phyloP scores from a whole-genome alignment of 495 filamentous ascomycete genomes.

The Penicillium dipodomyicola region DNA sequence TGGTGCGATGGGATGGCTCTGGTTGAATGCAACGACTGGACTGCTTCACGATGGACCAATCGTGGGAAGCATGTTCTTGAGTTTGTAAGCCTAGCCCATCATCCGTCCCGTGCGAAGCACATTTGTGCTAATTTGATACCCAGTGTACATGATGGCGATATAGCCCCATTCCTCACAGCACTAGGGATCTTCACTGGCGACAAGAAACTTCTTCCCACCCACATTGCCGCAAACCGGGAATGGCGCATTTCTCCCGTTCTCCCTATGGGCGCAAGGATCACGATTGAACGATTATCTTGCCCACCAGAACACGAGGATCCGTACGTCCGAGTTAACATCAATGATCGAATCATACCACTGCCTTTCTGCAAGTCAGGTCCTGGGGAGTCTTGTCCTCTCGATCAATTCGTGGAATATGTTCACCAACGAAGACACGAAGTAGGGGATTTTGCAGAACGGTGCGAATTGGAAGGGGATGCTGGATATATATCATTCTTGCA shows the following conservation, averaged over 20 bases:
- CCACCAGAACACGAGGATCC: constrained; percentile 17
- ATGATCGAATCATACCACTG: constrained; percentile 55
- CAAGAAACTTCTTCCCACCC: constrained; percentile 44
- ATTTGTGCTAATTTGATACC: not conserved
- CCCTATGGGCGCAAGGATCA: constrained; percentile 59
- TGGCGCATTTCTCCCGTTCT: constrained; percentile 56
- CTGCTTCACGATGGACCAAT: constrained; percentile 48
- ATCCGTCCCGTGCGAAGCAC: not conserved
- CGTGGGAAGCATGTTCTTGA: constrained; percentile 54
- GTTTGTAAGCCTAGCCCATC: constrained; percentile 46
- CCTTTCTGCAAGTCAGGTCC: constrained; percentile 52
- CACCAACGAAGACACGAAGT: constrained; percentile 25
- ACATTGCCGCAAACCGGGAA: constrained; percentile 38
- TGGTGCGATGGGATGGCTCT: constrained; percentile 59
- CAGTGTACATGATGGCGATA: constrained; percentile 61
- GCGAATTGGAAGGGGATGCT: constrained; percentile 30
- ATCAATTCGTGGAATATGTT: constrained; percentile 44
- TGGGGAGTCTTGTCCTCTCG: constrained; percentile 51
- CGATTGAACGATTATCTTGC: constrained; percentile 54
- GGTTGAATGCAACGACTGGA: constrained; percentile 57
- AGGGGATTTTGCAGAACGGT: constrained; percentile 35
- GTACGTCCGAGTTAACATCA: constrained; percentile 57
- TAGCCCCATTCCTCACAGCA: constrained; percentile 54
- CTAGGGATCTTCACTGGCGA: constrained; percentile 51
- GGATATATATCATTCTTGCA: constrained; percentile 31